Base-by-base conservation (phyloP, 352 stramenopile species). In the Aphanomyces invadans region DNA sequence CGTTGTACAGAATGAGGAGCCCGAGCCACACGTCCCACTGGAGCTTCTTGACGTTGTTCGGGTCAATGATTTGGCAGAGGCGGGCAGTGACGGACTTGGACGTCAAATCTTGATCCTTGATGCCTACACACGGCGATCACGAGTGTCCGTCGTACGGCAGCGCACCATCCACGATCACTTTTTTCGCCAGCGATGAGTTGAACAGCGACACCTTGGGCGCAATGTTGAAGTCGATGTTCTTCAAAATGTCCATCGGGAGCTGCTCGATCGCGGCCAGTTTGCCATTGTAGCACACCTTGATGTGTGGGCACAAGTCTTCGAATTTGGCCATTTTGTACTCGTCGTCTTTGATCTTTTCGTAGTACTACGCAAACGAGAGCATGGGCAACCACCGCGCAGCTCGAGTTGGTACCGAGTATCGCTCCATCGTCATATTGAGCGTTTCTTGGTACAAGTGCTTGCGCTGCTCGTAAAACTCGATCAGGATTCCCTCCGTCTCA, bases 401-500 rank as follows among this genome's bases (percentile, higher is more conserved):
- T n/a, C n/a, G n/a, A n/a, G n/a, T n/a, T n/a, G n/a, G 21, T 59
- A 67, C 60, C 32, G 48, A 32, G 26, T 59, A 67, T 5, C 60
- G 42, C 32, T 67, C 19, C 32, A 67, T 36, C 21, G 48, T 67
- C 42, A 46, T 59, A 33, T 29, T 36, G 17, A 51, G 60, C 19
- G 60, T 67, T 12, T 56, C 60, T n/a, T 88, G 73, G 48, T 90
- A 89, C 28, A 87, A 73, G 21, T 71, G 68, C 31, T 77, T 88
- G 39, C 80, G 75, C 29, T 86, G 77, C 1, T 80, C 48, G 36
- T 92, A 80, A 44, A 88, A 90, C 5, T 72, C 72, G 11, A 83
- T 60, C 26, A 92, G 42, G 11, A 79, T 79, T 19, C 74, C 69
- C 44, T 92, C 81, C 2, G 79, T 83, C 21, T 92, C 83, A 0